phyloP scores from a whole-genome alignment of 2,329 filamentous ascomycete genomes.

The Aspergillus chevalieri region DNA sequence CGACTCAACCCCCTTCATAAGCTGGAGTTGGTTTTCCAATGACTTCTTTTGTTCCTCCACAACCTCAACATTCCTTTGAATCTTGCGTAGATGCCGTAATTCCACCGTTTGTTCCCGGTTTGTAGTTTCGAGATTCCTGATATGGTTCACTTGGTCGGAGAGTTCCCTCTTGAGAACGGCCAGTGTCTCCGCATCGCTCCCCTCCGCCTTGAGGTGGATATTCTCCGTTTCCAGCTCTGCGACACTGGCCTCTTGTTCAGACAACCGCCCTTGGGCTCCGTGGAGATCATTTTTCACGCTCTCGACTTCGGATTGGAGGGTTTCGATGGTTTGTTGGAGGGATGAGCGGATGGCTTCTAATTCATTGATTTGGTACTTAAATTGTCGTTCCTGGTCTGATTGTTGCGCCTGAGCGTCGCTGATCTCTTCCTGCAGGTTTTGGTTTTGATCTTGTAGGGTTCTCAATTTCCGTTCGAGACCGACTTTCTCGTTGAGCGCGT shows the following conservation, averaged over 20 bases:
- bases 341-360: slow-evolving; percentile 56
- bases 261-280: slow-evolving; percentile 59
- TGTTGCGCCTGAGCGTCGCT: slow-evolving; percentile 75
- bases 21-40: slow-evolving; percentile 68
- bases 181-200: slow-evolving; percentile 79
- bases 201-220: slow-evolving; percentile 74
- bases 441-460: slow-evolving; percentile 61
- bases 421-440: slow-evolving; percentile 69
- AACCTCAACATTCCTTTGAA: slow-evolving; percentile 81
- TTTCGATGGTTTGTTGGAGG: slow-evolving; percentile 50
- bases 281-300: slow-evolving; percentile 52
- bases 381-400: slow-evolving; percentile 62
- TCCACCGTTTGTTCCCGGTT: slow-evolving; percentile 76
- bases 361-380: slow-evolving; percentile 52
- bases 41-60: slow-evolving; percentile 92
- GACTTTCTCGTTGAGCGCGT: slow-evolving; percentile 50
- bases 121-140: slow-evolving; percentile 71
- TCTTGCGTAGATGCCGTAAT: slow-evolving; percentile 71
- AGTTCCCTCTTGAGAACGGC: slow-evolving; percentile 80
- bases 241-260: slow-evolving; percentile 63
- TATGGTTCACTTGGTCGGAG: slow-evolving; percentile 86
- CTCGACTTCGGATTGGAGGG: slow-evolving; percentile 49
- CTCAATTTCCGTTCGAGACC: slow-evolving; percentile 52
- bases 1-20: slow-evolving; percentile 65
- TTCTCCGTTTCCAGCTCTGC: slow-evolving; percentile 77